Base-by-base conservation (phyloP, 2,329 filamentous ascomycete species). In the Falciphora oryzae region DNA sequence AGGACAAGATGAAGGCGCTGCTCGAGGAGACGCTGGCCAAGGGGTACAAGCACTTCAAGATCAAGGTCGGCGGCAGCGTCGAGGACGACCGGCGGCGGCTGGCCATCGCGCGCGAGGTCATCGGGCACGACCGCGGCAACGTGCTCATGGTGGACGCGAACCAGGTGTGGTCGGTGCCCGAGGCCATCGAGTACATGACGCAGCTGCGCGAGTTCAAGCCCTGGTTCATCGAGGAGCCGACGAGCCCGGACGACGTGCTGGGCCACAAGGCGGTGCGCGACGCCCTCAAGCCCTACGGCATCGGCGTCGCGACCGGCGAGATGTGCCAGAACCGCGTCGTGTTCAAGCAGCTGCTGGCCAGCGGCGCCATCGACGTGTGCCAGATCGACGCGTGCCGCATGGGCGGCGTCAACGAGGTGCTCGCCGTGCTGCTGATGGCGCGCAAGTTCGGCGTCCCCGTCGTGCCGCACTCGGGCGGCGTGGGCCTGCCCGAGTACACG, bases 201-300 rank as follows among this genome's bases (percentile, higher is more conserved):
- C 77, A 92, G 73, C 86, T 97, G 60, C 85, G 85, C 65, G 88
- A 93, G 71, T 96, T 93, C 80, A 90, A 90, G 81, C 90, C 90
- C 32, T 95, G 92, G 90, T 96, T 96, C 79, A 96, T 97, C 73
- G 93, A 96, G 79, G 93, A 97, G 82, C 93, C 93, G 2, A 97
- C 93, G 18, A 92, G 88, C 28, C 93, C 93, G 16, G 93, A 96
- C 73, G 93, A 97, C 75, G 88, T 96, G 65, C 87, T 95, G 64
- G 93, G 93, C 65, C 93, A 97, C 83, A 91, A 90, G 73, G 89
- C 91, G 4, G 88, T 96, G 71, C 87, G 91, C 63, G 89, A 94
- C 67, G 92, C 92, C 4, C 86, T 97, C 14, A 83, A 84, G 71
- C 87, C 90, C 0, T 81, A 87, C 73, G 85, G 85, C 65, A 92